Conservation (phyloP, 2,329 filamentous ascomycete genomes). For the Blastomyces gilchristii region DNA sequence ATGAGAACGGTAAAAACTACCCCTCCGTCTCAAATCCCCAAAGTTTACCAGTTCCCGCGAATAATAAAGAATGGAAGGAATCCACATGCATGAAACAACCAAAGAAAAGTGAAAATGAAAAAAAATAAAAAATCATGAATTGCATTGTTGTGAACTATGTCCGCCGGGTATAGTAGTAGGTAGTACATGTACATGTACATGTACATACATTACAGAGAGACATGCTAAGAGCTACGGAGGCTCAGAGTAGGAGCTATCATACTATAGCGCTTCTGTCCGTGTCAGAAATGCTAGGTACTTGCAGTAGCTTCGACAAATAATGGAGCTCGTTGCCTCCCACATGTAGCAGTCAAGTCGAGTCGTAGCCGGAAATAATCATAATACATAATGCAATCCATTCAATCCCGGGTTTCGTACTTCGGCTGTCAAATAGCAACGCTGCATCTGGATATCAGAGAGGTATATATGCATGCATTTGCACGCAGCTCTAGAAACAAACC, state of each 20-base stretch:
- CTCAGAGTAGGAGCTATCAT: constrained; percentile 5
- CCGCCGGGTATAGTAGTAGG: neutral
- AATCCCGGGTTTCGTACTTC: neutral
- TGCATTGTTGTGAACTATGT: too few species aligned
- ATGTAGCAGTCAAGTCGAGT: neutral
- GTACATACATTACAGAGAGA: neutral
- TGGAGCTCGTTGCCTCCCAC: neutral
- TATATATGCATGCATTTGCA: neutral
- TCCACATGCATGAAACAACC: neutral
- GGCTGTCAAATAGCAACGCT: neutral
- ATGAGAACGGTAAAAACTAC: too few species aligned
- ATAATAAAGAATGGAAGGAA: too few species aligned
- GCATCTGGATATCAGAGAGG: neutral
- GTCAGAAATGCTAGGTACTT: neutral
- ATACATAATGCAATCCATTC: too few species aligned
- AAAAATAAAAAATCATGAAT: too few species aligned
- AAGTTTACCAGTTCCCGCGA: too few species aligned
- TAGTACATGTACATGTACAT: too few species aligned
- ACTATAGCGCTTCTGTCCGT: neutral
- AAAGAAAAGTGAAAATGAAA: too few species aligned
- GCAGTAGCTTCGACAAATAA: neutral
- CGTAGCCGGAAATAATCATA: too few species aligned
- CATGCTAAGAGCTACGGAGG: constrained; percentile 1
- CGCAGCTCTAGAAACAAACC: too few species aligned
- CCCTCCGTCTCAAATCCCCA: too few species aligned